Evolutionary conservation across 2,329 filamentous ascomycete species (phyloP).

Genomic region (Neopestalotiopsis sp.): DNA sequence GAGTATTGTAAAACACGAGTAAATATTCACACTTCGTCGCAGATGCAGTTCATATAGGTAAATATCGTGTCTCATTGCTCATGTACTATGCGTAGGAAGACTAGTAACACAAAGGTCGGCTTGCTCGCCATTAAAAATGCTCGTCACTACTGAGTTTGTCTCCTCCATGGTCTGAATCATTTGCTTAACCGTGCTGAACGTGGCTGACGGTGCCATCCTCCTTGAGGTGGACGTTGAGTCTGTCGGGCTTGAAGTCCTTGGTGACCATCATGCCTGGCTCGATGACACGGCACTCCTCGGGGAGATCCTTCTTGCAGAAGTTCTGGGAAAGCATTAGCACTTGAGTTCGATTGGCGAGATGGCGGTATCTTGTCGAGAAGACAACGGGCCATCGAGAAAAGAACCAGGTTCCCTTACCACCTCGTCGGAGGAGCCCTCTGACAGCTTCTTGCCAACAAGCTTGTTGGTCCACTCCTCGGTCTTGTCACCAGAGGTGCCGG

Average conservation of each 20-base stretch:
- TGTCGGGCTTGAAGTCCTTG: constrained; percentile 57
- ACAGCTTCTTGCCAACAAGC: constrained; percentile 67
- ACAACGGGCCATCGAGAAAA: neutral
- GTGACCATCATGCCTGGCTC: constrained; percentile 62
- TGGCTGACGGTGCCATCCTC: constrained; percentile 66
- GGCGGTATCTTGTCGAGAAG: neutral
- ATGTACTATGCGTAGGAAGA: constrained; percentile 9
- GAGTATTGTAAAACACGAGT: neutral
- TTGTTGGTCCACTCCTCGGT: constrained; percentile 66
- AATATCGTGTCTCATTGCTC: constrained; percentile 19
- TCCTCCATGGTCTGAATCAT: neutral
- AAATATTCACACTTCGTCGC: no score
- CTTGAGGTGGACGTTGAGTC: constrained; percentile 64
- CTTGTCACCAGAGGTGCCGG: constrained; percentile 45
- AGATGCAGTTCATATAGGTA: neutral
- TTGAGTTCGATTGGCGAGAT: neutral
- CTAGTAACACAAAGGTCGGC: constrained; percentile 15
- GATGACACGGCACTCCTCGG: constrained; percentile 60
- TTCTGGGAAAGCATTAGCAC: constrained; percentile 43
- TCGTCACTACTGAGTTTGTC: neutral
- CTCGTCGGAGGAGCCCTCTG: constrained; percentile 54
- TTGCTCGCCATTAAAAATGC: constrained; percentile 6
- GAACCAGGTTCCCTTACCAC: constrained; percentile 47
- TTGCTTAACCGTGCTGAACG: constrained; percentile 57
- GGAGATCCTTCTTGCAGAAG: constrained; percentile 66